Base-by-base conservation (phyloP, 305 asterid genomes). In the Andrographis paniculata region DNA sequence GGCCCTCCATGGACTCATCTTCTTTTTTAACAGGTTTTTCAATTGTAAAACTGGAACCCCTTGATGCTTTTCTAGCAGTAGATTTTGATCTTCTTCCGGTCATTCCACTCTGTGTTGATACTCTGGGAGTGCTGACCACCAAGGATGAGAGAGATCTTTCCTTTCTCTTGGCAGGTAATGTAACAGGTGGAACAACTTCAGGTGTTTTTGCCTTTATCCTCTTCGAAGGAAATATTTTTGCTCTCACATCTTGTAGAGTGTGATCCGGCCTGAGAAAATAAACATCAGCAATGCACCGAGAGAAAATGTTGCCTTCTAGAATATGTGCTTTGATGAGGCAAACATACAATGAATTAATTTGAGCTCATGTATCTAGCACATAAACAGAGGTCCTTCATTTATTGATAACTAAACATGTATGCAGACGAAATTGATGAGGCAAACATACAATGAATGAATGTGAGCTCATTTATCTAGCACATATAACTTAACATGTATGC, bases 41-140 rank as follows among this genome's bases (percentile, higher is more conserved):
- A 39, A 78, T 71, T 15, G 83, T 76, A 67, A 91, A 86, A 66
- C 65, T 75, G 33, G 99, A 70, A 61, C 95, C 86, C 47, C 70
- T 65, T 43, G 80, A 60, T 53, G 92, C 73, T 72, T 91, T 91
- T 69, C 99, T 76, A 27, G 93, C 80, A 24, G 55, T 74, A 31
- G 83, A 78, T 60, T 83, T 91, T 56, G 96, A 83, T 60, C 99
- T 77, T 72, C 87, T 69, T 61, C 99, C 95, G 1, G 99, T 87
- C 82, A 80, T 63, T 56, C 96, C 94, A 52, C 71, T 55, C 63
- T 80, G 92, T 13, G 94, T 20, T 55, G 99, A 77, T 50, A 87
- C 95, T 67, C 94, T 77, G 17, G 99, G 99, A 49, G 99, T 79
- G 75, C 78, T 87, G 50, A 91, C 88, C 48, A 81, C 99, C 78